Percentiles rank a stretch among this genome's conserved stretches.
These are phyloP conservation scores for Eragrostis curvula DNA, from an alignment of 176 grass and related monocot species.

Conservation along the genomic window DNA sequence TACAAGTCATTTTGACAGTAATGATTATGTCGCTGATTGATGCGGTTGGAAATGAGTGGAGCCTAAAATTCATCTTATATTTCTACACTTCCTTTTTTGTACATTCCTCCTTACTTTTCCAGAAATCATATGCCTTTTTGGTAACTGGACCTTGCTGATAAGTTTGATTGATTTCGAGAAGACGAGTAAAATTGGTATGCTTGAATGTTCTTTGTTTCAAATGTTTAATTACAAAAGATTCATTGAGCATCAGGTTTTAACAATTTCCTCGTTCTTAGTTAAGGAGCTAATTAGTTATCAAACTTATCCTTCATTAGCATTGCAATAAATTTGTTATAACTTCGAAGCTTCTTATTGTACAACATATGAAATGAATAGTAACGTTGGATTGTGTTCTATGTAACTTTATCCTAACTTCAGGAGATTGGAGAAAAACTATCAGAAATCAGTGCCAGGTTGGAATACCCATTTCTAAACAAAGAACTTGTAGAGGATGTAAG, in stretches of 20 bases:
- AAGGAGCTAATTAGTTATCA: slow-evolving; percentile 19
- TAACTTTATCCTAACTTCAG: slow-evolving; percentile 47
- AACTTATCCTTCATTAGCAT: neutral
- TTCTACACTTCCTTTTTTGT: neutral
- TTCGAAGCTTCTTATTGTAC: neutral
- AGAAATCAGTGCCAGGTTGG: slow-evolving; percentile 69
- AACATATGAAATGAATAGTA: neutral
- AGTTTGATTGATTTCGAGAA: slow-evolving; percentile 22
- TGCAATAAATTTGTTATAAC: neutral
- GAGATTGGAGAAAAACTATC: slow-evolving; percentile 85
- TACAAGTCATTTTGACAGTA: neutral
- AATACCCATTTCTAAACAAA: slow-evolving; percentile 77
- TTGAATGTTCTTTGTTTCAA: neutral
- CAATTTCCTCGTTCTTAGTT: slow-evolving; percentile 8
- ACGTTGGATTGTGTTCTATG: slow-evolving; percentile 9
- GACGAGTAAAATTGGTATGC: neutral
- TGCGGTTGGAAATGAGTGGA: slow-evolving; percentile 13
- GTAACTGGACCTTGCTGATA: neutral
- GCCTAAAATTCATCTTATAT: neutral
- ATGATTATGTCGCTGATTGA: neutral
- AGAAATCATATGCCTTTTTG: neutral
- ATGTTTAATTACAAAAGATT: slow-evolving; percentile 6
- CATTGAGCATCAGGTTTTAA: neutral
- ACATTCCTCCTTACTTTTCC: neutral
- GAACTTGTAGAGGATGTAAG: slow-evolving; percentile 67